A percentile compares a stretch with the other conserved stretches of the same genome.
These are phyloP conservation scores for Solanum lycopersicoides DNA, from an alignment of 257 asterid species.

Conservation along the genomic window DNA sequence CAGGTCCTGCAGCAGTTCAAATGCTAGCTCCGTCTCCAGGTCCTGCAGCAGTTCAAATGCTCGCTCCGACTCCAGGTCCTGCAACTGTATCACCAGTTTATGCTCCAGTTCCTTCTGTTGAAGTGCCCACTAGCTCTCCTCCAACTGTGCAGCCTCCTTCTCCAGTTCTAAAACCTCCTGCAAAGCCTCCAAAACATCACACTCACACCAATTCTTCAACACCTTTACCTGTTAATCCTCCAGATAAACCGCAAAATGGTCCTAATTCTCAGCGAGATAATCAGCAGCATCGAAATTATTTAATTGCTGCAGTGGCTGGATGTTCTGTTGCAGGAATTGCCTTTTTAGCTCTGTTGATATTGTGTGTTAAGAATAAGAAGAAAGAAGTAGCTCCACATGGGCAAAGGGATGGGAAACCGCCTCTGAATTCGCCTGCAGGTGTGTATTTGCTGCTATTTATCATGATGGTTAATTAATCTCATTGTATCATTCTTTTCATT, in stretches of 20 bases:
- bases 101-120: constrained; percentile 9
- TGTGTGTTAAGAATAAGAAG: constrained; percentile 26
- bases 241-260: constrained; percentile 7
- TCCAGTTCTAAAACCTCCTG: constrained; percentile 10
- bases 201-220: background rate
- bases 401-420: constrained; percentile 62
- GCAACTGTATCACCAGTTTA: constrained; percentile 6
- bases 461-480: background rate
- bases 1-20: constrained; percentile 24
- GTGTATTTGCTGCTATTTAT: constrained; percentile 41
- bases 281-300: constrained; percentile 5
- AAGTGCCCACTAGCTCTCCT: constrained; percentile 12
- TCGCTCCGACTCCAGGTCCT: no score
- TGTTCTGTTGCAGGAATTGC: constrained; percentile 36
- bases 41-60: no score
- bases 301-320: constrained; percentile 27
- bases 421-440: constrained; percentile 37
- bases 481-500: background rate
- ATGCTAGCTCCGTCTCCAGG: no score
- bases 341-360: constrained; percentile 28
- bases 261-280: constrained; percentile 5
- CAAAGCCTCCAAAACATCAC: constrained; percentile 9
- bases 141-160: constrained; percentile 13
- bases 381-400: constrained; percentile 27
- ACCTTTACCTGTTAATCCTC: background rate